A percentile compares a stretch with the other conserved stretches of the same genome.
Conservation (phyloP, 768 basidiomycete genomes). For the Mycena olivaceomarginata region DNA sequence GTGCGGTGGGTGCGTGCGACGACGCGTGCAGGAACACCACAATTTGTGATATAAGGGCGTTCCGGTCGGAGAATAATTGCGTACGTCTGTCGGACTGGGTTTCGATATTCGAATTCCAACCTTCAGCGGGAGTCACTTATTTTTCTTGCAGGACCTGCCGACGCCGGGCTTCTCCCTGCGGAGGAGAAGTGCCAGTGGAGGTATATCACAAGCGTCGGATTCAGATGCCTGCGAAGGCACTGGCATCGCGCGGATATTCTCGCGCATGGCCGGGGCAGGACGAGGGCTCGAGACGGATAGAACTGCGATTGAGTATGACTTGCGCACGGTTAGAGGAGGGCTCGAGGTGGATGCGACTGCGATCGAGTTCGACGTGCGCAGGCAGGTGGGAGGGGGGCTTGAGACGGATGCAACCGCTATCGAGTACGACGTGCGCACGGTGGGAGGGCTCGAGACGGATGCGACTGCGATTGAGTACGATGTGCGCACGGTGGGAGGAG, state of each 20-base stretch:
- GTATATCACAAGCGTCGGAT: background rate
- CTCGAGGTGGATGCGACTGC: no score
- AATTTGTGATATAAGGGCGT: constrained; percentile 57
- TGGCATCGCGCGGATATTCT: constrained; percentile 18
- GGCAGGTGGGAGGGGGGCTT: no score
- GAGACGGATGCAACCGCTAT: no score
- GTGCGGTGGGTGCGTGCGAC: constrained; percentile 48
- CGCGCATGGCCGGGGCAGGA: constrained; percentile 10
- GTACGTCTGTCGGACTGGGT: constrained; percentile 28
- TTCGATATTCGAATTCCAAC: background rate
- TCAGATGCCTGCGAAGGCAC: constrained; percentile 29
- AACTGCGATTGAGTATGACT: no score
- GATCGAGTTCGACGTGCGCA: no score
- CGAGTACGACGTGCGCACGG: no score
- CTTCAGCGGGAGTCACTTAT: no score
- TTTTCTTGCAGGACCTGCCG: constrained; percentile 16
- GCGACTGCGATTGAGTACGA: no score
- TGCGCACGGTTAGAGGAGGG: no score
- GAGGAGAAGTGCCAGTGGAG: background rate
- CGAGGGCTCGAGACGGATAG: no score
- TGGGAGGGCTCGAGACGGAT: no score
- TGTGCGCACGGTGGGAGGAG: no score
- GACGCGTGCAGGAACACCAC: constrained; percentile 52
- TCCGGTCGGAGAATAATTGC: constrained; percentile 54
- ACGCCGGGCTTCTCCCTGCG: constrained; percentile 19